A percentile compares a stretch with the other conserved stretches of the same genome.
Conservation (phyloP, 176 grass and related monocot species). For the Tillandsia leiboldiana region DNA sequence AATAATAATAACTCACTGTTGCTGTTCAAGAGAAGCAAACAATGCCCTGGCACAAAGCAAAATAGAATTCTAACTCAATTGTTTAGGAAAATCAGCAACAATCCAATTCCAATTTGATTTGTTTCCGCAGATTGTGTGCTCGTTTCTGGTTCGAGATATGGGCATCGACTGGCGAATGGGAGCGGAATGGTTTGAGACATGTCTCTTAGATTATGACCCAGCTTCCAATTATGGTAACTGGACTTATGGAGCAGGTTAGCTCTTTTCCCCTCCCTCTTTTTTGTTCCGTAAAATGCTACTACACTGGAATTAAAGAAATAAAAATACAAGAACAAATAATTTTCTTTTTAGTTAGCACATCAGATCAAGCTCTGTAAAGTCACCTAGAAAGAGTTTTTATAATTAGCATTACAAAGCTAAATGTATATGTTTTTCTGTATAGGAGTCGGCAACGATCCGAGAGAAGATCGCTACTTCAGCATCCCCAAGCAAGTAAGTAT, state of each 20-base stretch:
- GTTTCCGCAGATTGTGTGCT: constrained; percentile 66
- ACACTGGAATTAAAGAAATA: not conserved
- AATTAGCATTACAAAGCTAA: not conserved
- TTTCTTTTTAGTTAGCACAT: constrained; percentile 3
- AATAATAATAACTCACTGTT: not conserved
- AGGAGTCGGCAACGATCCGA: constrained; percentile 93
- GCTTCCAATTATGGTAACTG: constrained; percentile 96
- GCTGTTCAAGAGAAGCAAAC: not conserved
- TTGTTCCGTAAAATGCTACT: not conserved
- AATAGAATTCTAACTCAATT: too few species aligned
- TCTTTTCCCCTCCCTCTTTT: not conserved
- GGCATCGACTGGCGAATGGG: constrained; percentile 88
- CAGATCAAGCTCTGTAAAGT: not conserved
- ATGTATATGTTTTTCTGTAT: constrained; percentile 9
- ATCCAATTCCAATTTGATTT: too few species aligned
- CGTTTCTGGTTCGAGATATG: constrained; percentile 95
- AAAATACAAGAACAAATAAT: not conserved
- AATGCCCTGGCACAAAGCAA: not conserved
- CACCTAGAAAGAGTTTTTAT: not conserved
- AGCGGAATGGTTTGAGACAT: constrained; percentile 90
- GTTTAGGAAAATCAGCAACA: too few species aligned
- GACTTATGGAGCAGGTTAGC: constrained; percentile 88
- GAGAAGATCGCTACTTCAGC: constrained; percentile 95
- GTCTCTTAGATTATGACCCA: constrained; percentile 79
- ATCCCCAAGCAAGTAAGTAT: constrained; percentile 85